Percentiles rank a stretch among this genome's conserved stretches.
These are phyloP conservation scores for Neurospora africana DNA, from an alignment of 495 filamentous ascomycete species.

Conservation along the genomic window DNA sequence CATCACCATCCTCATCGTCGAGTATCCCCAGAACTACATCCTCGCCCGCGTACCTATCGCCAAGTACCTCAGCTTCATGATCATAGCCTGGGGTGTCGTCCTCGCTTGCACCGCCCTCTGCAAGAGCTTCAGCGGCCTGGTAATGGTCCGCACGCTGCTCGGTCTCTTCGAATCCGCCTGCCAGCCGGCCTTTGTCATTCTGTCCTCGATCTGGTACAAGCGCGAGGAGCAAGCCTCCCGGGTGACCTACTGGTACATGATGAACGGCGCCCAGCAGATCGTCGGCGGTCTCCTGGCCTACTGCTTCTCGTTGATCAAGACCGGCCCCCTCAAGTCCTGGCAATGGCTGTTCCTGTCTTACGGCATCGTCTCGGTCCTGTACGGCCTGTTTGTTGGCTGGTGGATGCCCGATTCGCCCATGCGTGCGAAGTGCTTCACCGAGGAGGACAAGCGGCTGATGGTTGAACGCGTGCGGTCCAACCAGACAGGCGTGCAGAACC, in stretches of 20 bases:
- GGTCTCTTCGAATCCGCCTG: constrained; percentile 61
- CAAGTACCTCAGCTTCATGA: constrained; percentile 51
- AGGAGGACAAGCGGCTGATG: constrained; percentile 46
- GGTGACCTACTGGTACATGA: constrained; percentile 65
- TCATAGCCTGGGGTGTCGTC: constrained; percentile 47
- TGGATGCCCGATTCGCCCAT: constrained; percentile 56
- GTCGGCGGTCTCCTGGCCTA: constrained; percentile 47
- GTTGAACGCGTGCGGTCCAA: constrained; percentile 49
- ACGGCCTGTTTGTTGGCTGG: constrained; percentile 47
- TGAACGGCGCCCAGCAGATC: constrained; percentile 50
- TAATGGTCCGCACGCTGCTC: constrained; percentile 49
- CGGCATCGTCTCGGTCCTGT: constrained; percentile 44
- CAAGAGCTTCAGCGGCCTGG: constrained; percentile 44
- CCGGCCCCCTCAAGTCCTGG: constrained; percentile 38
- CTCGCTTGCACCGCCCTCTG: constrained; percentile 51
- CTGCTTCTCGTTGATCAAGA: constrained; percentile 42
- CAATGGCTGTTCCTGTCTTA: constrained; percentile 42
- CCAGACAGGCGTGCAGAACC: constrained; percentile 58
- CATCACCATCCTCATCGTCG: constrained; percentile 41
- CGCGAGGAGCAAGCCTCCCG: constrained; percentile 54
- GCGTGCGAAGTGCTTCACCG: constrained; percentile 46
- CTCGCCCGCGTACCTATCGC: constrained; percentile 41
- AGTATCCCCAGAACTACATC: constrained; percentile 46
- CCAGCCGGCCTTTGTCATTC: constrained; percentile 49
- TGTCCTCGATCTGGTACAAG: constrained; percentile 66